Evolutionary conservation across 192 early-diverging fungal genomes (phyloP).

Genomic region (Linnemannia elongata): DNA sequence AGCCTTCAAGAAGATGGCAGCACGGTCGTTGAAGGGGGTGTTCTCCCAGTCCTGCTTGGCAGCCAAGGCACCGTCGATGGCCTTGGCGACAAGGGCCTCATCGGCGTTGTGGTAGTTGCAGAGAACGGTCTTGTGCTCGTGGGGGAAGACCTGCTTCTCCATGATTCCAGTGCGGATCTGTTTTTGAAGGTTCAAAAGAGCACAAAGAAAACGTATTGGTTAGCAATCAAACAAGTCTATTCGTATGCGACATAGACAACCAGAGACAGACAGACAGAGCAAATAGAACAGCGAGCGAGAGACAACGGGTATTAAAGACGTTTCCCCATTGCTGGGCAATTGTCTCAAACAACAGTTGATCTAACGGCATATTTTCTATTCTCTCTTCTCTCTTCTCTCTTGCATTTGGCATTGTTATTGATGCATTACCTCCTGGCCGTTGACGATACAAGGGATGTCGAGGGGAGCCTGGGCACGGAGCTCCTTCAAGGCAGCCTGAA

Average conservation of each 20-base stretch:
- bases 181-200: not conserved
- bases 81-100: slow-evolving; percentile 75
- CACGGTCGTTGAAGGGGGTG: slow-evolving; percentile 94
- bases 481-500: slow-evolving; percentile 84
- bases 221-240: not conserved
- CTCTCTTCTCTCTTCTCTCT: too few relatives aligned
- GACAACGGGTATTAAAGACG: not conserved
- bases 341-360: not conserved
- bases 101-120: slow-evolving; percentile 90
- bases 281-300: not conserved
- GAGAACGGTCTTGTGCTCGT: slow-evolving; percentile 84
- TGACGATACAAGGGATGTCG: slow-evolving; percentile 87
- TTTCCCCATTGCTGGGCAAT: not conserved
- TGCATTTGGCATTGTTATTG: too few relatives aligned
- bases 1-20: slow-evolving; percentile 97
- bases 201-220: not conserved
- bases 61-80: slow-evolving; percentile 88
- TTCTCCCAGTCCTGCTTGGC: slow-evolving; percentile 93
- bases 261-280: not conserved
- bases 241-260: not conserved
- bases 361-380: not conserved
- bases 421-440: slow-evolving; percentile 80
- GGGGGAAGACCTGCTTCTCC: slow-evolving; percentile 83
- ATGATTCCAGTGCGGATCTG: slow-evolving; percentile 72
- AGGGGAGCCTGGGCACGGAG: slow-evolving; percentile 76